These are phyloP conservation scores for Citrus hindsii DNA, from an alignment of 345 rosid genomes.

Conservation along the genomic window DNA sequence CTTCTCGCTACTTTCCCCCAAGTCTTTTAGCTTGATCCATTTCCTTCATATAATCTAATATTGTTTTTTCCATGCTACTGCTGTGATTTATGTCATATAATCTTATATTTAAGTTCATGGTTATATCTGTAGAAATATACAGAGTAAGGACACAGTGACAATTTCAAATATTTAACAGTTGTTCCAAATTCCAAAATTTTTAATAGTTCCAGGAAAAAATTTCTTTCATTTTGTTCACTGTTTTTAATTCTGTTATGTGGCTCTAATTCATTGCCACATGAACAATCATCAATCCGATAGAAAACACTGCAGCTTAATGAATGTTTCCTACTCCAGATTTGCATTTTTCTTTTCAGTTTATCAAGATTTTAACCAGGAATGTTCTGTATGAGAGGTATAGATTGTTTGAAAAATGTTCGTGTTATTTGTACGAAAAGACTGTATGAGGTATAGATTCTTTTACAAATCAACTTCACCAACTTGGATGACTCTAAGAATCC, in stretches of 20 bases:
- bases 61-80: not conserved
- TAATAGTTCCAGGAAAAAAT: not conserved
- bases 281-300: not conserved
- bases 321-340: not conserved
- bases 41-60: not conserved
- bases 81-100: not conserved
- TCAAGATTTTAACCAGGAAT: conserved; percentile 83
- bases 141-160: not conserved
- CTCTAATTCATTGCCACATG: not conserved
- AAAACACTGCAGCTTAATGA: not conserved
- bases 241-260: not conserved
- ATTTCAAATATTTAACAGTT: not conserved
- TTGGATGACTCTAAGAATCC: not conserved
- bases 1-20: not conserved
- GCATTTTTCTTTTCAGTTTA: conserved; percentile 51
- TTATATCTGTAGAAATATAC: not conserved
- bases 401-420: not conserved
- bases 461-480: not conserved
- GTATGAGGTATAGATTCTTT: no score
- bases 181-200: not conserved
- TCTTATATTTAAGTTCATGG: not conserved
- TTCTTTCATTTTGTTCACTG: not conserved
- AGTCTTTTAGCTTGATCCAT: not conserved
- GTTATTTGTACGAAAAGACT: not conserved
- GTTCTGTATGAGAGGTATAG: conserved; percentile 28